Percentiles rank a stretch among this genome's conserved stretches.
Conservation (phyloP, 371 early-diverging fungal species). For the Phascolomyces articulosus region DNA sequence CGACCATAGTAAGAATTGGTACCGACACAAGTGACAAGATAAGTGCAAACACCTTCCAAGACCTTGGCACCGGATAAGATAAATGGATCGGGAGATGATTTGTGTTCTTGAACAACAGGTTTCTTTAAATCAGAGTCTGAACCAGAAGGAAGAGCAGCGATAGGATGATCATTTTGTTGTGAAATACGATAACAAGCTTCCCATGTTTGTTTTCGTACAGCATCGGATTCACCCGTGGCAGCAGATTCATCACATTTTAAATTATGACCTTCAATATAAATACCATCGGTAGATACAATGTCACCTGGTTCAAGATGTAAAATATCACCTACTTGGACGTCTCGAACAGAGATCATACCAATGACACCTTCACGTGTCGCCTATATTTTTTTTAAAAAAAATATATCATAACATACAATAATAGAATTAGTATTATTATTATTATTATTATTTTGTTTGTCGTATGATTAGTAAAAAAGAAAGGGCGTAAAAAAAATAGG, state of each 20-base stretch:
- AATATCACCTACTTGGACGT: constrained; percentile 89
- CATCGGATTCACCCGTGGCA: constrained; percentile 91
- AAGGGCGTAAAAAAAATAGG: no score
- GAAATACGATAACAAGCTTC: constrained; percentile 26
- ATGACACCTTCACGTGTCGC: constrained; percentile 77
- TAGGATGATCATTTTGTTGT: not conserved
- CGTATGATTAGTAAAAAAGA: no score
- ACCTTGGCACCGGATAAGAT: constrained; percentile 78
- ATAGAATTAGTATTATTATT: not conserved
- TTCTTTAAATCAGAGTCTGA: constrained; percentile 1
- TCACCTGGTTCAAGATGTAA: constrained; percentile 93
- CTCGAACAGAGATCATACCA: constrained; percentile 78
- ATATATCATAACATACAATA: not conserved
- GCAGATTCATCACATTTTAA: constrained; percentile 89
- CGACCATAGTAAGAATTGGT: constrained; percentile 75
- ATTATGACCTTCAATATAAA: constrained; percentile 83
- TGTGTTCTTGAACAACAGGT: constrained; percentile 8
- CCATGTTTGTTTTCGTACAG: constrained; percentile 62
- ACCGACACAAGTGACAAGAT: constrained; percentile 74
- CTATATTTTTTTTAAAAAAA: constrained; percentile 37
- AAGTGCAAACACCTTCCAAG: constrained; percentile 79
- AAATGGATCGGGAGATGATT: constrained; percentile 64
- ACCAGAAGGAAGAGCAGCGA: no score
- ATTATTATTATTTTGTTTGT: not conserved
- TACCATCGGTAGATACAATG: constrained; percentile 88